phyloP scores from a whole-genome alignment of 306 rosid genomes.

The Vigna radiata region DNA sequence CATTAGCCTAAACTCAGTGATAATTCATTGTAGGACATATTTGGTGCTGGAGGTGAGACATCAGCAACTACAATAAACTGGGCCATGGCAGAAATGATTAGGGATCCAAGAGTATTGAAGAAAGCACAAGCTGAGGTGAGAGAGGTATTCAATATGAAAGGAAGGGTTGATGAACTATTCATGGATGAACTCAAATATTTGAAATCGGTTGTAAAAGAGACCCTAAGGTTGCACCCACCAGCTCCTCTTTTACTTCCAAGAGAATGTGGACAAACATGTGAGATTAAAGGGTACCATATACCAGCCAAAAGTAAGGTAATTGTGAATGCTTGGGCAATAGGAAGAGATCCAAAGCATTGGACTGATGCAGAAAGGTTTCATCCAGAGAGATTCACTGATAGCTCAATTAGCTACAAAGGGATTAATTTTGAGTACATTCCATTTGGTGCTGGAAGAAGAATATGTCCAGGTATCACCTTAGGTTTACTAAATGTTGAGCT shows the following conservation, averaged over 20 bases:
- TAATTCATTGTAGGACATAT: too few relatives aligned
- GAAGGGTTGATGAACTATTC: too few relatives aligned
- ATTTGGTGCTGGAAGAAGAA: too few relatives aligned
- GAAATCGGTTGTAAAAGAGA: conserved; percentile 1
- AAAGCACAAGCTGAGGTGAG: conserved; percentile 6
- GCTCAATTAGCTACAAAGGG: background rate
- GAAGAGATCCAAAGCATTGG: conserved; percentile 52
- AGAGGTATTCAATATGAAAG: background rate
- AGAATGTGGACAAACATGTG: background rate
- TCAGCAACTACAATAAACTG: conserved; percentile 7
- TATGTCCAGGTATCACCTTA: background rate
- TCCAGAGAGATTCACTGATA: background rate
- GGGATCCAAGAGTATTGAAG: conserved; percentile 2
- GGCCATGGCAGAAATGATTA: background rate
- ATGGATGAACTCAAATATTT: background rate
- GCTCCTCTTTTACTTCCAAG: conserved; percentile 4
- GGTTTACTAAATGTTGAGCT: conserved; percentile 27
- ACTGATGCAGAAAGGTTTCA: conserved; percentile 29
- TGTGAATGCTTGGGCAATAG: conserved; percentile 51
- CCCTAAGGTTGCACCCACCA: background rate
- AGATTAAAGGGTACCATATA: background rate
- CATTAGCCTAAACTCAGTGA: too few relatives aligned
- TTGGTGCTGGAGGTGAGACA: background rate
- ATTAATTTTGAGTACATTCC: background rate
- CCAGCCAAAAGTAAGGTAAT: background rate